A percentile compares a stretch with the other conserved stretches of the same genome.
Conservation (phyloP, 495 filamentous ascomycete species). For the Chlorociboria aeruginascens region DNA sequence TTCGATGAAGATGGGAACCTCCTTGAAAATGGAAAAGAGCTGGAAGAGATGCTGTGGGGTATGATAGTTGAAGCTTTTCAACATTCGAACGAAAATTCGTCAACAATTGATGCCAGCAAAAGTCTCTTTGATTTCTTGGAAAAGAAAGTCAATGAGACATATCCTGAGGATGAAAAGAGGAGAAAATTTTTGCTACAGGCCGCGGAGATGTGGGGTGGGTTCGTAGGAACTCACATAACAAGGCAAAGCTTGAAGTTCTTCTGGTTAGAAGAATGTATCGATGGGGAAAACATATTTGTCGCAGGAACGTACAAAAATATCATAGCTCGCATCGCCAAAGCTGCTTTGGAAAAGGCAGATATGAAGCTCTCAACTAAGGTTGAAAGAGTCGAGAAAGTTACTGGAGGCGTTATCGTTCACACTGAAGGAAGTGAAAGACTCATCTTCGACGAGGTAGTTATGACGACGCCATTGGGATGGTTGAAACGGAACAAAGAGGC, state of each 20-base stretch:
- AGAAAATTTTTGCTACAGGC: constrained; percentile 42
- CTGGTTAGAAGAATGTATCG: constrained; percentile 88
- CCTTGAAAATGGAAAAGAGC: constrained; percentile 35
- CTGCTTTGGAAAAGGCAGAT: constrained; percentile 47
- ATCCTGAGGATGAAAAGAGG: constrained; percentile 32
- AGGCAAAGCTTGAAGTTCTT: constrained; percentile 86
- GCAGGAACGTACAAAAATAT: constrained; percentile 77
- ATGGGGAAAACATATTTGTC: constrained; percentile 84
- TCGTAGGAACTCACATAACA: constrained; percentile 67
- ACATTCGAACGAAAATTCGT: constrained; percentile 57
- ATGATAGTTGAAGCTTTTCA: constrained; percentile 67
- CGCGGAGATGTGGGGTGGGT: constrained; percentile 73
- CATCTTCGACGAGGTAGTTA: constrained; percentile 72
- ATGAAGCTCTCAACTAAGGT: constrained; percentile 52
- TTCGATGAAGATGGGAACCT: constrained; percentile 52
- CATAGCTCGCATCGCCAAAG: constrained; percentile 51
- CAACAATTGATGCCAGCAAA: constrained; percentile 47
- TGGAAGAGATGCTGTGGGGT: constrained; percentile 57
- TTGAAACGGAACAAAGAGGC: constrained; percentile 61
- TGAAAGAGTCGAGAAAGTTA: constrained; percentile 31
- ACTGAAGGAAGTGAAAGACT: constrained; percentile 39
- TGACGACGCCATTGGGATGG: constrained; percentile 82
- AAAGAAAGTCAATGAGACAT: constrained; percentile 41
- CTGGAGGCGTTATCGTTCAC: constrained; percentile 36
- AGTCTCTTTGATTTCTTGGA: constrained; percentile 73